phyloP scores from a whole-genome alignment of 176 grass and related monocot genomes.

The Poa annua region DNA sequence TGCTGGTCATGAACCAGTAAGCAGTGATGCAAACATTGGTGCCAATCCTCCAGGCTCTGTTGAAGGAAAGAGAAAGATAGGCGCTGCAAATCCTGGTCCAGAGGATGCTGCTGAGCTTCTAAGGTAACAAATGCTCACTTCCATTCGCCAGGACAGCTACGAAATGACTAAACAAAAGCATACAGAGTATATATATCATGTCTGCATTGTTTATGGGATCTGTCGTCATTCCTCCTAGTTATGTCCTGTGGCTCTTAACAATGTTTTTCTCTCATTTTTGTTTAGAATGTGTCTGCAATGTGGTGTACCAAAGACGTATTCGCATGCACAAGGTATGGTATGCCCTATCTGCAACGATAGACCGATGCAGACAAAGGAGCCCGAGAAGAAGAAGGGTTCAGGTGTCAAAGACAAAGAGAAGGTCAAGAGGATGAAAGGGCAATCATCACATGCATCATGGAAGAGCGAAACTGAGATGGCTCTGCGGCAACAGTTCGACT shows the following conservation, averaged over 20 bases:
- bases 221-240: neutral
- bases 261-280: neutral
- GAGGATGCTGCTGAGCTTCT: conserved; percentile 91
- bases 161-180: neutral
- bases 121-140: conserved; percentile 52
- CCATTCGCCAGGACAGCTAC: neutral
- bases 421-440: conserved; percentile 88
- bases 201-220: neutral
- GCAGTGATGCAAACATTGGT: conserved; percentile 49
- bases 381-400: conserved; percentile 77
- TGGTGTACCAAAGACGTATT: conserved; percentile 90
- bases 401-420: conserved; percentile 93
- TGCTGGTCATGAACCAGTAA: conserved; percentile 69
- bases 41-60: conserved; percentile 42
- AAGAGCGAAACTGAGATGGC: conserved; percentile 98
- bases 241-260: neutral
- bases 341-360: conserved; percentile 80
- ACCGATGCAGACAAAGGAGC: conserved; percentile 52
- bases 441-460: conserved; percentile 82
- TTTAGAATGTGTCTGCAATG: conserved; percentile 85
- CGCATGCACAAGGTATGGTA: conserved; percentile 69
- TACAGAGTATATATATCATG: neutral
- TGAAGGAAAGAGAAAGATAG: conserved; percentile 66
- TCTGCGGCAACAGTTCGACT: conserved; percentile 84
- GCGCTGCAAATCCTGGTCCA: conserved; percentile 79